Evolutionary conservation across 139 green algal species (phyloP).

Genomic region (Parachlorella kessleri): DNA sequence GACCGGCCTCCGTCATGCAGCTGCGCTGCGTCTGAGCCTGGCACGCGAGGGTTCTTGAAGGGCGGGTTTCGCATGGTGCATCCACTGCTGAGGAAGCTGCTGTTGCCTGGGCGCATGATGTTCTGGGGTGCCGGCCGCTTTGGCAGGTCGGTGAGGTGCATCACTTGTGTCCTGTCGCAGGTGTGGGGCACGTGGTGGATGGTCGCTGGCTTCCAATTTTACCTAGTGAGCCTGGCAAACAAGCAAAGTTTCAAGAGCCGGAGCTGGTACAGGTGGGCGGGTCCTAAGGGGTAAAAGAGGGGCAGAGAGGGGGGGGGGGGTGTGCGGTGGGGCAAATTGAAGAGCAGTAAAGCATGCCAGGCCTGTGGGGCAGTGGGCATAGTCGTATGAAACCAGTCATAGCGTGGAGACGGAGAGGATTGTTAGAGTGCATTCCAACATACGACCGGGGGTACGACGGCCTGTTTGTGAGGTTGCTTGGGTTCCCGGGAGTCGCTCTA

Average conservation of each 20-base stretch:
- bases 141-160: too few species aligned
- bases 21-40: background rate
- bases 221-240: conserved; percentile 17
- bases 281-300: background rate
- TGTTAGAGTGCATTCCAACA: background rate
- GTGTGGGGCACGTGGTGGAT: conserved; percentile 64
- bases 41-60: conserved; percentile 16
- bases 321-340: too few species aligned
- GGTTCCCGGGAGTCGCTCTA: too few species aligned
- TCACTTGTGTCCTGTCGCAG: too few species aligned
- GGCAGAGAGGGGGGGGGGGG: too few species aligned
- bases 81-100: background rate
- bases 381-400: background rate
- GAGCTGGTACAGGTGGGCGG: conserved; percentile 35
- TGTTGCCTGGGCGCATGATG: background rate
- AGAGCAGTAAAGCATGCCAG: background rate
- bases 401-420: background rate
- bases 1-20: background rate
- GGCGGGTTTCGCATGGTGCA: background rate
- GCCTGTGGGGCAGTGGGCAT: background rate
- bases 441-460: background rate
- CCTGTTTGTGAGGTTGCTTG: too few species aligned
- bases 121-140: too few species aligned
- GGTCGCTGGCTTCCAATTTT: conserved; percentile 27
- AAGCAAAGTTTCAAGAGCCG: conserved; percentile 33